Conservation (phyloP, 306 rosid species). For the Arachis hypogaea region DNA sequence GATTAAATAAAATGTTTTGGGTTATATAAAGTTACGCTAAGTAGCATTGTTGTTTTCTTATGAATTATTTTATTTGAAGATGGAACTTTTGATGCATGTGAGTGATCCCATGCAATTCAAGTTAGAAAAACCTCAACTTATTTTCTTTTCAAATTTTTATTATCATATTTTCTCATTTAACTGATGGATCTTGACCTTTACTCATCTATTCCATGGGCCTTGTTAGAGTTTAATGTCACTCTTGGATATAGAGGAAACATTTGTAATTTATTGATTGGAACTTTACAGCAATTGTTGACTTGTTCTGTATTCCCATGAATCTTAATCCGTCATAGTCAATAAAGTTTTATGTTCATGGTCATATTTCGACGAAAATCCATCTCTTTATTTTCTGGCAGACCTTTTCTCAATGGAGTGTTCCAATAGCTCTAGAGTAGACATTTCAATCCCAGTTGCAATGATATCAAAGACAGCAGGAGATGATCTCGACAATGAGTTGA, state of each 20-base stretch:
- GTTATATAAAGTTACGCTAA: background rate
- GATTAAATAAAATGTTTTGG: too few relatives aligned
- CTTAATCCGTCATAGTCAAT: slow-evolving; percentile 15
- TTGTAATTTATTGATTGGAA: slow-evolving; percentile 4
- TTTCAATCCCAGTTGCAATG: slow-evolving; percentile 79
- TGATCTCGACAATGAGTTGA: slow-evolving; percentile 47
- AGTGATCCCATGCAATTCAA: too few relatives aligned
- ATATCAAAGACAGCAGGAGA: slow-evolving; percentile 67
- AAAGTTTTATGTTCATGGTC: slow-evolving; percentile 1
- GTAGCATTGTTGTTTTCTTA: background rate
- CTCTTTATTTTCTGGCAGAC: slow-evolving; percentile 48
- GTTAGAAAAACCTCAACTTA: too few relatives aligned
- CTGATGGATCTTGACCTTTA: too few relatives aligned
- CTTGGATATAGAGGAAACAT: too few relatives aligned
- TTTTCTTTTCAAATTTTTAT: too few relatives aligned
- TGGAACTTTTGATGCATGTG: too few relatives aligned
- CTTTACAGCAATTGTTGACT: background rate
- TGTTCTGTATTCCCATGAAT: background rate
- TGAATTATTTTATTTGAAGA: background rate
- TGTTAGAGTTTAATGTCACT: too few relatives aligned
- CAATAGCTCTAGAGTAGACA: slow-evolving; percentile 41
- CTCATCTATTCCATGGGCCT: too few relatives aligned
- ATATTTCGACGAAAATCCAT: slow-evolving; percentile 18
- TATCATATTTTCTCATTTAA: too few relatives aligned
- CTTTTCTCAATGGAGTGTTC: slow-evolving; percentile 73